A percentile compares a stretch with the other conserved stretches of the same genome.
phyloP scores from a whole-genome alignment of 2,329 filamentous ascomycete species.

The Ciborinia camelliae region DNA sequence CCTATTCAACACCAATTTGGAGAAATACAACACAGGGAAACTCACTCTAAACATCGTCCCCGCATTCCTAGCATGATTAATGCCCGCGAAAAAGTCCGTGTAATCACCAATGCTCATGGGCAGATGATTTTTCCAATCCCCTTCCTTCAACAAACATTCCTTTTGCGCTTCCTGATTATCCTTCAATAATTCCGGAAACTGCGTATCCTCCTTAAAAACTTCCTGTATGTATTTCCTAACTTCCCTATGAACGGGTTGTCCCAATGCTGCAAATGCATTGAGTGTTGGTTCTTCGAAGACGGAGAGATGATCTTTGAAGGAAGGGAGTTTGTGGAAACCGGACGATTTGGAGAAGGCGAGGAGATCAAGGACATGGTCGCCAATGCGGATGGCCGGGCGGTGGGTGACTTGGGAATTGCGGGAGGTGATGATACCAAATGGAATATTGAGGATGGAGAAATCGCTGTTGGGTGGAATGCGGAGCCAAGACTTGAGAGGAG shows the following conservation, averaged over 20 bases:
- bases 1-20: neutral
- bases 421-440: slow-evolving; percentile 69
- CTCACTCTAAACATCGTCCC: slow-evolving; percentile 24
- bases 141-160: slow-evolving; percentile 56
- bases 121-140: slow-evolving; percentile 61
- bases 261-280: slow-evolving; percentile 72
- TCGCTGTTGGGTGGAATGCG: slow-evolving; percentile 33
- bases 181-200: slow-evolving; percentile 58
- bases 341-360: slow-evolving; percentile 55
- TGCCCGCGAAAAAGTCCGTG: slow-evolving; percentile 79
- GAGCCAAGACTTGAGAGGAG: slow-evolving; percentile 36
- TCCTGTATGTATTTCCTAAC: slow-evolving; percentile 68
- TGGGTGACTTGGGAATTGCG: slow-evolving; percentile 43
- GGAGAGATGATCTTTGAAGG: slow-evolving; percentile 49
- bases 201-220: slow-evolving; percentile 58
- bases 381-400: slow-evolving; percentile 64
- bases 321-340: slow-evolving; percentile 57
- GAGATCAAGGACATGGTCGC: slow-evolving; percentile 64
- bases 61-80: slow-evolving; percentile 70
- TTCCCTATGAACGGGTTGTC: slow-evolving; percentile 62
- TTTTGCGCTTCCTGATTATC: slow-evolving; percentile 57
- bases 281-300: slow-evolving; percentile 64
- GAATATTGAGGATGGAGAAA: slow-evolving; percentile 73
- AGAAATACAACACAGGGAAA: neutral
- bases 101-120: slow-evolving; percentile 80